Evolutionary conservation across 306 rosid species (phyloP).

Genomic region (Clitoria ternatea): DNA sequence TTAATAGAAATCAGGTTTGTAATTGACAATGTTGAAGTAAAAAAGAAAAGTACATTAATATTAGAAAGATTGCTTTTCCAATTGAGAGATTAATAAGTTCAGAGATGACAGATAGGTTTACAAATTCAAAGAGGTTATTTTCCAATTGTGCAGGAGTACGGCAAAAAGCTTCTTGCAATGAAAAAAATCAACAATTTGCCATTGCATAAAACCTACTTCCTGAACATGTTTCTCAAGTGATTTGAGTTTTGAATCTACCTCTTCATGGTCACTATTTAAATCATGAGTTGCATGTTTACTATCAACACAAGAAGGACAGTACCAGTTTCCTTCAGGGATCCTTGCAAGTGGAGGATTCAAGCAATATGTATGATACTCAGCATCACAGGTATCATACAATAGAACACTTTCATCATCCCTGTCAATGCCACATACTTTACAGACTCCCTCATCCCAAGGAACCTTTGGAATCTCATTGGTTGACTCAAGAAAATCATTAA

Average conservation of each 20-base stretch:
- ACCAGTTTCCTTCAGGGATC: constrained; percentile 99
- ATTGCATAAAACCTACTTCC: constrained; percentile 57
- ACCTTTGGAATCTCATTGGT: constrained; percentile 82
- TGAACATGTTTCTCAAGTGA: constrained; percentile 77
- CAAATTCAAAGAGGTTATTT: constrained; percentile 22
- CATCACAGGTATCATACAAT: constrained; percentile 94
- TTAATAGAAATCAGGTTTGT: not conserved
- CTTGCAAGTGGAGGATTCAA: constrained; percentile 97
- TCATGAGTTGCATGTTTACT: constrained; percentile 53
- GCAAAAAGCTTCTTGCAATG: not conserved
- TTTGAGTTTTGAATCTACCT: constrained; percentile 67
- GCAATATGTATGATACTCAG: constrained; percentile 99
- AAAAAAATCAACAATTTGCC: not conserved
- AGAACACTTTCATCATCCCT: constrained; percentile 98
- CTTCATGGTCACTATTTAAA: constrained; percentile 69
- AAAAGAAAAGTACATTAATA: not conserved
- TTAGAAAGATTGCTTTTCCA: constrained; percentile 5
- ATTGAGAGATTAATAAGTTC: too few species aligned
- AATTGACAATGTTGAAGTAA: not conserved
- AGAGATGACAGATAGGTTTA: too few species aligned
- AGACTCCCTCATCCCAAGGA: constrained; percentile 99
- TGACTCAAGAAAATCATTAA: constrained; percentile 52
- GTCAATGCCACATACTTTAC: constrained; percentile 98
- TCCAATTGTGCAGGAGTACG: not conserved
- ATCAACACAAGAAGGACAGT: constrained; percentile 91